Evolutionary conservation across 495 filamentous ascomycete species (phyloP).

Genomic region (Aspergillus homomorphus): DNA sequence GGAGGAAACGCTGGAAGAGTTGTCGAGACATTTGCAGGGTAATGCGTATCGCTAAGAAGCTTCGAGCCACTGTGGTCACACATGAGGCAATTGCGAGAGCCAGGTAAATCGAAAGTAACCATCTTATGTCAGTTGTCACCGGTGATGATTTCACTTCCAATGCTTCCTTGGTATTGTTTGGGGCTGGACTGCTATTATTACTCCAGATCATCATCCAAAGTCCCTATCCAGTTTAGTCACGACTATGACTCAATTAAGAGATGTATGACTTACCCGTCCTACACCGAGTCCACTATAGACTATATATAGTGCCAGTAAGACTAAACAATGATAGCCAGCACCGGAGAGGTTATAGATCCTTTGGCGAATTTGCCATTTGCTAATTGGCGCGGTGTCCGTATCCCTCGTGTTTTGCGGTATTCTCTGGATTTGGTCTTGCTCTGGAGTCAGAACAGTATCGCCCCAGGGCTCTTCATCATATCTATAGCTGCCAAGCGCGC

Average conservation of each 20-base stretch:
- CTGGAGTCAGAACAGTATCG: background rate
- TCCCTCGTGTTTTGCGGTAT: background rate
- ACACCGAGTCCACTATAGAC: background rate
- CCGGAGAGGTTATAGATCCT: background rate
- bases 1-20: conserved; percentile 44
- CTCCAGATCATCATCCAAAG: conserved; percentile 6
- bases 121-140: background rate
- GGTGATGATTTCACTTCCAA: background rate
- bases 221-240: background rate
- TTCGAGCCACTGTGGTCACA: conserved; percentile 17
- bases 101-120: background rate
- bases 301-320: background rate
- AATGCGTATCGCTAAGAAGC: background rate
- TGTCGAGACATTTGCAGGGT: conserved; percentile 24
- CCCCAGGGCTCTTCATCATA: background rate
- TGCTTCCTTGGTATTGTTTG: background rate
- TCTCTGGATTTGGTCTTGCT: background rate
- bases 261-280: background rate
- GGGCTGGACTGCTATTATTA: background rate
- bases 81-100: conserved; percentile 49
- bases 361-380: conserved; percentile 1
- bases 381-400: background rate
- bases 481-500: background rate
- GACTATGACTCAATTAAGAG: background rate
- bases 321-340: background rate